Base-by-base conservation (phyloP, 352 stramenopile species). In the Pseudoperonospora humuli region DNA sequence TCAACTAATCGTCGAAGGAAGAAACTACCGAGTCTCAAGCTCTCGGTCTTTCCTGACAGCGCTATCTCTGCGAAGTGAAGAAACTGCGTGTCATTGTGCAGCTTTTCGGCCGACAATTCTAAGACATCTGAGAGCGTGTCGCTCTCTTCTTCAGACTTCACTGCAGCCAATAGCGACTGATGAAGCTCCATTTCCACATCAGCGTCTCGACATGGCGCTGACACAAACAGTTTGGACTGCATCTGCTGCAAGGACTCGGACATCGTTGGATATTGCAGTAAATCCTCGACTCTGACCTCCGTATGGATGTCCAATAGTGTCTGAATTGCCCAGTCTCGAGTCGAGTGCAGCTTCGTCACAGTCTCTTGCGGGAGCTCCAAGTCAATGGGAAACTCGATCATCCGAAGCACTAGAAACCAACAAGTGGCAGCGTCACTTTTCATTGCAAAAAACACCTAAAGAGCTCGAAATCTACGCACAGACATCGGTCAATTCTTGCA, bases 321-420 rank as follows among this genome's bases (percentile, higher is more conserved):
- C 26, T 78, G 64, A 19, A 66, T 63, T 14, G 67, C 64, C 67
- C 67, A 78, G 38, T 59, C 21, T 7, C 38, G 15, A 18, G 39
- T 43, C 17, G 53, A 45, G 7, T 64, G 53, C 24, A 67, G 48
- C 36, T 10, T 54, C 21, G 19, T 47, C n/a, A 64, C 39, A 3
- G 48, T 64, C 9, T 57, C 19, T 1, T 10, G 26, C 11, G 39
- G 39, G 15, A 54, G 29, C 23, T 54, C 53, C 26, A 37, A 26
- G 33, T 61, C 47, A 34, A 51, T 61, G 11, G 41, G 39, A 9
- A 70, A 57, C 26, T 57, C 57, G 17, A 69, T 64, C 64, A 78
- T 68, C 46, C 75, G 64, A 46, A 75, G 37, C 39, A 78, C 67
- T 75, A 20, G 3, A 48, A 45, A 11, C 25, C 25, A 33, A 15